These are phyloP conservation scores for Sequoia sempervirens DNA, from an alignment of 75 land plant genomes.

Conservation along the genomic window DNA sequence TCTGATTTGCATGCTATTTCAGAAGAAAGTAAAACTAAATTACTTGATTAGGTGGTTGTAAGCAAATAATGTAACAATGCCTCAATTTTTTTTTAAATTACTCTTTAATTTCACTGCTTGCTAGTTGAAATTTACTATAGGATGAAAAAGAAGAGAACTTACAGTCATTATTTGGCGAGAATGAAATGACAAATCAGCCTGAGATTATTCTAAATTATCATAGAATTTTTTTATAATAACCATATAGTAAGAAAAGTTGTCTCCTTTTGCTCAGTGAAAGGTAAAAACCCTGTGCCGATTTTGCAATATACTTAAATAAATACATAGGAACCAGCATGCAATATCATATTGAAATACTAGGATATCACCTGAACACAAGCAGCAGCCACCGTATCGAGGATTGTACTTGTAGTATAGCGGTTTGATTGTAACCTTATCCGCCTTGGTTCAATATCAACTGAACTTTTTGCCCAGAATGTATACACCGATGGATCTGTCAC, in stretches of 20 bases:
- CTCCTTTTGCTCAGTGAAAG: background rate
- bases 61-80: background rate
- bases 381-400: slow-evolving; percentile 88
- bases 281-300: background rate
- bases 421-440: slow-evolving; percentile 84
- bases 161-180: background rate
- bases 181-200: background rate
- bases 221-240: background rate
- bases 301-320: background rate
- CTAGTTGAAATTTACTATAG: background rate
- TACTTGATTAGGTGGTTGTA: background rate
- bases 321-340: background rate
- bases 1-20: no score
- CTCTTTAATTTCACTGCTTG: background rate
- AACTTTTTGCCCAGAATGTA: slow-evolving; percentile 92
- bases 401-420: slow-evolving; percentile 73
- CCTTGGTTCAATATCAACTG: slow-evolving; percentile 84
- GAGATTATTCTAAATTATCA: background rate
- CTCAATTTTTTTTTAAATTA: background rate
- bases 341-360: background rate
- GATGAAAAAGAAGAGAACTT: background rate
- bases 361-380: slow-evolving; percentile 86
- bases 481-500: slow-evolving; percentile 65
- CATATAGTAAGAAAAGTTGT: background rate
- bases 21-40: background rate